phyloP scores from a whole-genome alignment of 306 rosid species.

The Lupinus albus region DNA sequence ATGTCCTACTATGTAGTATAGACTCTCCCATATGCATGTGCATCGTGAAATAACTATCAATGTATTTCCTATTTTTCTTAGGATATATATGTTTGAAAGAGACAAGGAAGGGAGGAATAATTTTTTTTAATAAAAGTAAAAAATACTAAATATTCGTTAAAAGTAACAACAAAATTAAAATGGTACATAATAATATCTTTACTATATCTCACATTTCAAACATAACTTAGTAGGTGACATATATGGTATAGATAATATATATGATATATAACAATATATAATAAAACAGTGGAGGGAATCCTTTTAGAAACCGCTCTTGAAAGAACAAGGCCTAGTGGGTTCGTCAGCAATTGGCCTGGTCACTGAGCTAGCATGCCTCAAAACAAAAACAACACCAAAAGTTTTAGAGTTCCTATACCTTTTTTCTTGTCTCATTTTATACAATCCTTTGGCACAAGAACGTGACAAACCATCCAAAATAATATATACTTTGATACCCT shows the following conservation, averaged over 20 bases:
- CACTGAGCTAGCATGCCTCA: conserved; percentile 56
- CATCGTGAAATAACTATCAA: too few species aligned
- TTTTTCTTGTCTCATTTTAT: conserved; percentile 52
- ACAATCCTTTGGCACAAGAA: conserved; percentile 30
- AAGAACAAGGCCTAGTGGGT: conserved; percentile 70
- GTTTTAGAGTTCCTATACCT: conserved; percentile 43
- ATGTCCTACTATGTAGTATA: too few species aligned
- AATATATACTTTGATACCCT: conserved; percentile 41
- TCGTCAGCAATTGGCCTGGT: conserved; percentile 57
- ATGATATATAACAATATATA: too few species aligned
- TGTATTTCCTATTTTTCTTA: too few species aligned
- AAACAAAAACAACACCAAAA: conserved; percentile 48
- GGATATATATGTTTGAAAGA: too few species aligned
- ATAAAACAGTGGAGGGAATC: conserved; percentile 35
- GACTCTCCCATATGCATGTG: too few species aligned
- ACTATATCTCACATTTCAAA: neutral
- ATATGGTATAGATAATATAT: too few species aligned
- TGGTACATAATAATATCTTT: too few species aligned
- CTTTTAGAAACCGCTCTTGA: conserved; percentile 45
- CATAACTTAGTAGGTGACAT: neutral
- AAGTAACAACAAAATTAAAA: too few species aligned
- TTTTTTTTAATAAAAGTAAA: too few species aligned
- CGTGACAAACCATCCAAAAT: conserved; percentile 34
- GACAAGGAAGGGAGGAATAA: too few species aligned
- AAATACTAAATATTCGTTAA: too few species aligned